Conservation (phyloP, 352 stramenopile species). For the Phytophthora quininea region DNA sequence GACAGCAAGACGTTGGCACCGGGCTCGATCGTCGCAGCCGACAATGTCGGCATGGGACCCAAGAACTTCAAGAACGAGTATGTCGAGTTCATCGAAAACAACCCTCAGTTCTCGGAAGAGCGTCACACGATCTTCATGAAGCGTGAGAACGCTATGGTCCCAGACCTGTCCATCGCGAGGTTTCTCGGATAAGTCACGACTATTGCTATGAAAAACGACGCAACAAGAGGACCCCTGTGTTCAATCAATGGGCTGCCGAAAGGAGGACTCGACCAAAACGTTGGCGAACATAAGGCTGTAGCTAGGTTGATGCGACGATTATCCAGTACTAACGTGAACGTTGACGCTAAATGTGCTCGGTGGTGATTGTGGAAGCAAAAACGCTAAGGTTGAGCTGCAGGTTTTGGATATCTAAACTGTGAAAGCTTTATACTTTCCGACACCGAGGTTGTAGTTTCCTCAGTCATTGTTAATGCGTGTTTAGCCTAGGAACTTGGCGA, state of each 20-base stretch:
- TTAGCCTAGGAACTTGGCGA: slow-evolving; percentile 35
- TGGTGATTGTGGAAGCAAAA: no score
- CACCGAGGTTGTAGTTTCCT: not conserved
- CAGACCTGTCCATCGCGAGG: slow-evolving; percentile 11
- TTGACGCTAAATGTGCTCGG: no score
- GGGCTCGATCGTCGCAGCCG: slow-evolving; percentile 35
- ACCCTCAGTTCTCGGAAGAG: slow-evolving; percentile 28
- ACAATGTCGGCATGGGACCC: slow-evolving; percentile 41
- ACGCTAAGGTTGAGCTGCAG: no score
- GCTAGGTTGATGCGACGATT: no score
- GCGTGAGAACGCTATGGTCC: not conserved
- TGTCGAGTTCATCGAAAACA: slow-evolving; percentile 38
- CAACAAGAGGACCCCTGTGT: no score
- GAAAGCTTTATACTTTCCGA: no score
- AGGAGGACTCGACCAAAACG: no score
- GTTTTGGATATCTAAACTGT: no score
- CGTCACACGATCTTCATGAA: slow-evolving; percentile 14
- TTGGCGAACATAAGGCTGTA: no score
- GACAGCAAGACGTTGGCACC: slow-evolving; percentile 37
- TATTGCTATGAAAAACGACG: not conserved
- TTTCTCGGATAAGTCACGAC: slow-evolving; percentile 10
- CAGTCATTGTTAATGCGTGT: not conserved
- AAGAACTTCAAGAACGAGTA: slow-evolving; percentile 35
- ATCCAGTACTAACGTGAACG: no score
- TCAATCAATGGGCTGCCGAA: no score